Evolutionary conservation across 345 rosid species (phyloP), one percentile per base, ranked within the genome.

Genomic region (Odontarrhena argentea): DNA sequence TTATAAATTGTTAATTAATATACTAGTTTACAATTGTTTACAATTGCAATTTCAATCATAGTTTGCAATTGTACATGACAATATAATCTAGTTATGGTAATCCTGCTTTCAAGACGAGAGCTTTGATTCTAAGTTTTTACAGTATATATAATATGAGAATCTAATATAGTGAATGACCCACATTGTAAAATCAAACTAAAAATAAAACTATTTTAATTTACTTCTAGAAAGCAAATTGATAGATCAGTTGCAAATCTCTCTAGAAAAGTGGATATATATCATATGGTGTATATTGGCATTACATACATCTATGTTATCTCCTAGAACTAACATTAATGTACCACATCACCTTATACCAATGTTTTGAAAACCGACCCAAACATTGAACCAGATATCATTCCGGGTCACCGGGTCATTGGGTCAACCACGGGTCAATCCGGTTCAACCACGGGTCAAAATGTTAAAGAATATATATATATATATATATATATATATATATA

Each of bases 191-290:
- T 54, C 45, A 44, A 55, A 66, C 9, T 44, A 46, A 28, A 28
- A 7, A 13, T 25, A 1, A 55, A 55, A 36, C 55, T 10, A 67
- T 36, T 30, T 36, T 2, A 8, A 15, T 15, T 46, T 14, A 26
- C 65, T 57, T 68, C 41, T 48, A 57, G 24, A 67, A 67, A 32
- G 2, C 18, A 14, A 15, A 34, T 0, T 18, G 35, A 45, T 15
- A 60, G 15, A 30, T 45, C 45, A 45, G 15, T 15, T 32, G 32
- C 43, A 32, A 35, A 45, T 30, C 3, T 61, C 26, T 60, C 9
- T 10, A 32, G 15, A 34, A 22, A 57, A 38, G 46, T 38, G 12
- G 11, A 24, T 24, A 11, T 9, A 55, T 9, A 7, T 54, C n/a
- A 55, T 55, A 55, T 8, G 22, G 1, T 18, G 22, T 18, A 18